Evolutionary conservation across 768 basidiomycete genomes (phyloP), one percentile per base, ranked within the genome.

Genomic region (Boletus rex-veris): DNA sequence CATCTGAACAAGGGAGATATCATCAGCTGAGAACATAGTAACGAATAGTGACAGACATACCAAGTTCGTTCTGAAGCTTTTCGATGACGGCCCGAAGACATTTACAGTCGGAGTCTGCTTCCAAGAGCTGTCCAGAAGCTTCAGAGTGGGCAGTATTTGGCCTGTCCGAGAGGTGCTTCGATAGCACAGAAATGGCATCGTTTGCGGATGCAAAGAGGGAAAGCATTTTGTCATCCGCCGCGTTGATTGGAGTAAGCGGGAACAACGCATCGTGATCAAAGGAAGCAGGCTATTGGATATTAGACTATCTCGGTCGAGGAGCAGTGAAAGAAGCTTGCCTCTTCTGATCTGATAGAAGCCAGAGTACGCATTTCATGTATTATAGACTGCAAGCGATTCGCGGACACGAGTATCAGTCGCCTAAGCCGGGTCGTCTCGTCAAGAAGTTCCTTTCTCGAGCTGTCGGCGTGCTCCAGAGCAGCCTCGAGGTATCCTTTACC

Each of bases 381-480:
- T 45, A 84, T 67, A 15, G 74, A 68, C 64, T 86, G 83, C 16
- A 88, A 65, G 53, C 85, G 83, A 59, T 91, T 90, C 35, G 84
- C 81, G 7, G 81, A 74, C 37, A 76, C 75, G 46, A 93, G 63
- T 4, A 89, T 65, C 26, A 90, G 68, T 30, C 77, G 79, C 50
- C 81, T 81, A 35, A 92, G 74, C 35, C 75, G 73, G 31, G 77
- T 64, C 49, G 86, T 90, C 65, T 93, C 89, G 36, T 84, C 81
- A 30, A 74, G 67, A 18, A 92, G 77, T 41, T 79, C 79, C 21
- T 72, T 72, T 37, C 87, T 75, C 1, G 87, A 81, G 47, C 77
- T 75, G 65, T 92, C 90, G 0, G 89, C 84, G 59, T 92, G 81
- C 44, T 86, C 84, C 33, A 92, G 73, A 7, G 88, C 84, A 30